These are phyloP conservation scores for Salisapilia sapeloensis DNA, from an alignment of 352 stramenopile genomes.

Conservation along the genomic window DNA sequence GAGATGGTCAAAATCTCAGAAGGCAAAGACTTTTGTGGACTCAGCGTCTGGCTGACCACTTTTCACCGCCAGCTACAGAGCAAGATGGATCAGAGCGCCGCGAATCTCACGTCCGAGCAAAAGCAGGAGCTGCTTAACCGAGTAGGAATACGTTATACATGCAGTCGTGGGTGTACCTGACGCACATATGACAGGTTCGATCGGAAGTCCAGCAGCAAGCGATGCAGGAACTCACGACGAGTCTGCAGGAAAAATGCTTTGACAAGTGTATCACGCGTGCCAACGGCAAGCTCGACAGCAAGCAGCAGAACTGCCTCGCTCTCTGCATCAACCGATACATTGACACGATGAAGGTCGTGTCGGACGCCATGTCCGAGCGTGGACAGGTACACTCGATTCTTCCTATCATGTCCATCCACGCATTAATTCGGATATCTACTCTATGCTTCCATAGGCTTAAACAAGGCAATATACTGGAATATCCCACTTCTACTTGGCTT, in stretches of 20 bases:
- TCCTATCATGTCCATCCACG: too few relatives aligned
- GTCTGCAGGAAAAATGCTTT: constrained; percentile 82
- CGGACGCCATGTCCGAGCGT: constrained; percentile 61
- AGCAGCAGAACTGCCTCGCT: constrained; percentile 82
- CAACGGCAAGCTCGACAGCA: constrained; percentile 73
- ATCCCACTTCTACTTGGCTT: too few relatives aligned
- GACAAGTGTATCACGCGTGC: constrained; percentile 77
- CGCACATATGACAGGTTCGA: constrained; percentile 23
- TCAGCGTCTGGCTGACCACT: too few relatives aligned
- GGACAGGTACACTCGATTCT: too few relatives aligned
- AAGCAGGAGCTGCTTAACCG: constrained; percentile 75
- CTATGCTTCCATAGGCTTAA: too few relatives aligned
- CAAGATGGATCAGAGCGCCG: constrained; percentile 36
- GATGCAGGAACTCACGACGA: constrained; percentile 74
- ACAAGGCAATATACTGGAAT: too few relatives aligned
- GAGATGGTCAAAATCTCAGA: constrained; percentile 3
- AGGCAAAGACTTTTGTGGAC: too few relatives aligned
- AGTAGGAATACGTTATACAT: constrained; percentile 11
- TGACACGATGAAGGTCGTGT: constrained; percentile 83
- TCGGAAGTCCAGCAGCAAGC: constrained; percentile 71
- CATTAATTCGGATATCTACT: too few relatives aligned
- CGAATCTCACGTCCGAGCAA: constrained; percentile 62
- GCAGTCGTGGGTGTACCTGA: not conserved
- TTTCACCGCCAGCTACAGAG: constrained; percentile 3
- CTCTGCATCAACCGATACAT: constrained; percentile 85